Base-by-base conservation (phyloP, 1,284 basidiomycete genomes). In the Kwoniella shivajii region DNA sequence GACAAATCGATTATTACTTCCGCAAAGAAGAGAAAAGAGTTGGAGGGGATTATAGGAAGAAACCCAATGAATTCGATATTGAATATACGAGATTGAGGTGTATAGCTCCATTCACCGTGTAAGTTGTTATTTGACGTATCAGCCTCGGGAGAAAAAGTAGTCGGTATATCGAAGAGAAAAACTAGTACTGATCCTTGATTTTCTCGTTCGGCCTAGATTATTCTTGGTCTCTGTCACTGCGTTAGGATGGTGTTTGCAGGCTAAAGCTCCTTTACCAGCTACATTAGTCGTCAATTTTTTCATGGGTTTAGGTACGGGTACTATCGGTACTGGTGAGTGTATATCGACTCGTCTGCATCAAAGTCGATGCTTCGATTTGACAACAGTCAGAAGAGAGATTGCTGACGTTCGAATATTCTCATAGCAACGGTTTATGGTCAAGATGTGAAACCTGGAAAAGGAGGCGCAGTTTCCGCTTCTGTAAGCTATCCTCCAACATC, bases 401-500 rank as follows among this genome's bases (percentile, higher is more conserved):
- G 22, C 4, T n/a, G 16, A 20, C n/a, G 37, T 6, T 39, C 37
- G 37, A n/a, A 13, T 39, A n/a, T 18, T 30, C n/a, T 9, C 6
- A 11, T 56, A 64, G 72, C 65, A 1, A 74, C 72, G 4, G 63
- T 77, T 7, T 77, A 75, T 48, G 73, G 72, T 3, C 73, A 77
- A 43, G 77, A 79, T 60, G 27, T 77, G 18, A 56, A 68, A 26
- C 73, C 75, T 0, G 71, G 72, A 2, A 61, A 68, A 44, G 75
- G 76, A 13, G 76, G 75, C 2, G 72, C 77, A 0, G 73, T 76
- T 18, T 74, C 72, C 4, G 76, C 74, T 29, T 71, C 71, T 9
- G 71, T 74, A 41, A 55, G 72, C 67, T 10, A 6, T 16, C 36
- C 20, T 20, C n/a, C n/a, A n/a, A n/a, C n/a, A n/a, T n/a, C n/a